Evolutionary conservation across 2,329 filamentous ascomycete genomes (phyloP), one percentile per base, ranked within the genome.

Genomic region (Calycina herbarum): DNA sequence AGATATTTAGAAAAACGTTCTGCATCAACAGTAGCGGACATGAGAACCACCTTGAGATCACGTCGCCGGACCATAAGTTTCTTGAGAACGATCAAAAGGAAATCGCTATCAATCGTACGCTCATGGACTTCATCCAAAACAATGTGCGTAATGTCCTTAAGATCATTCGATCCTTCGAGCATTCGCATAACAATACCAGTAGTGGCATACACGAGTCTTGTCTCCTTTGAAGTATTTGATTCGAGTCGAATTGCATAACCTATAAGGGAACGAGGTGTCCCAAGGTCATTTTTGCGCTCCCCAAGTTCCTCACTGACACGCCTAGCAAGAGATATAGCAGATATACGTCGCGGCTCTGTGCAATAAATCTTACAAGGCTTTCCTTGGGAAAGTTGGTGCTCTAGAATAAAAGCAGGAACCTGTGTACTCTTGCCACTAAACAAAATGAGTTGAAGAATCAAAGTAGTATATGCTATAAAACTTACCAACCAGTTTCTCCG

Each of bases 81-180:
- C 74, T 92, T 92, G 61, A 99, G 84, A 1, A 98, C 91, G 71
- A 99, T 95, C 17, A 99, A 83, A 40, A 99, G 82, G 76, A 99
- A 97, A 76, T 99, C 95, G 64, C 94, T 97, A 76, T 99, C 95
- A 71, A 99, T 98, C 13, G 93, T 92, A 68, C 94, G 88, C 77
- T 99, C 95, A 75, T 99, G 95, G 2, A 98, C 94, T 78, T 99
- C 95, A 74, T 99, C 95, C n/a, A 99, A 88, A 57, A 99, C 88
- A 66, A 99, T 81, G 79, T 98, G 95, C 0, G 94, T 97, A 62
- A 99, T 89, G 69, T 97, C 94, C 65, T 88, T 86, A 56, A 99
- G 85, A 64, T 96, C 91, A 69, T 93, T 91, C 0, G 92, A 91
- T 8, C 90, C 89, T 77, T 99, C 95, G 15, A 99, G 83, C 94